Evolutionary conservation across 345 rosid genomes (phyloP).

Genomic region (Salix viminalis): DNA sequence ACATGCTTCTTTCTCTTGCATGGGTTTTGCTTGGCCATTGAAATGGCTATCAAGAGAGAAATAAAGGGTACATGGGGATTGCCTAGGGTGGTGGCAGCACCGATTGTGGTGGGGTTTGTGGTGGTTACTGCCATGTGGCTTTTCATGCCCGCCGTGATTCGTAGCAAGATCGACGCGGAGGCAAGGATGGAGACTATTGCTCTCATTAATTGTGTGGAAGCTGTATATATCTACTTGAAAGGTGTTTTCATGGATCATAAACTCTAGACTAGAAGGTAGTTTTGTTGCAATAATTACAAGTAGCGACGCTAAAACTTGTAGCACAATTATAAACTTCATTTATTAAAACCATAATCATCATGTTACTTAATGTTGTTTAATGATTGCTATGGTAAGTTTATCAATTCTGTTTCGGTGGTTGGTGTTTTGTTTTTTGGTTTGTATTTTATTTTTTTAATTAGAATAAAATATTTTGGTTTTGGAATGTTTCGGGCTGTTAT

Average conservation of each 20-base stretch:
- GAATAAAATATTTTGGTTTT: no score
- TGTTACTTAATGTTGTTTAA: no score
- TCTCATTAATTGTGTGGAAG: neutral
- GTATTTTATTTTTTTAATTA: no score
- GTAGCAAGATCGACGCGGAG: neutral
- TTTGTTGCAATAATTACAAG: neutral
- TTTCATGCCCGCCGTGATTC: conserved; percentile 15
- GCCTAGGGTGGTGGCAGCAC: conserved; percentile 12
- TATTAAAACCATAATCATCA: no score
- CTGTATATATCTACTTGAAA: neutral
- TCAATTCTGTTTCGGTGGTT: no score
- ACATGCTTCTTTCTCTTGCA: conserved; percentile 32
- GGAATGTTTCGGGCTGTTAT: no score
- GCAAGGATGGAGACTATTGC: neutral
- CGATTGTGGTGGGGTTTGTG: conserved; percentile 11
- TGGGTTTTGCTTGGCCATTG: conserved; percentile 21
- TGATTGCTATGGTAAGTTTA: no score
- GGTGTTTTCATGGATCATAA: neutral
- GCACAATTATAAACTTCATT: no score
- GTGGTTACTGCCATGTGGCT: conserved; percentile 21
- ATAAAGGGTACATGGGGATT: neutral
- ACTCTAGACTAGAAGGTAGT: neutral
- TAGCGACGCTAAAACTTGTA: no score
- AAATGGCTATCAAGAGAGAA: conserved; percentile 19
- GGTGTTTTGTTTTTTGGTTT: no score